A percentile compares a stretch with the other conserved stretches of the same genome.
These are phyloP conservation scores for Phytophthora fragariae DNA, from an alignment of 352 stramenopile species.

Conservation along the genomic window DNA sequence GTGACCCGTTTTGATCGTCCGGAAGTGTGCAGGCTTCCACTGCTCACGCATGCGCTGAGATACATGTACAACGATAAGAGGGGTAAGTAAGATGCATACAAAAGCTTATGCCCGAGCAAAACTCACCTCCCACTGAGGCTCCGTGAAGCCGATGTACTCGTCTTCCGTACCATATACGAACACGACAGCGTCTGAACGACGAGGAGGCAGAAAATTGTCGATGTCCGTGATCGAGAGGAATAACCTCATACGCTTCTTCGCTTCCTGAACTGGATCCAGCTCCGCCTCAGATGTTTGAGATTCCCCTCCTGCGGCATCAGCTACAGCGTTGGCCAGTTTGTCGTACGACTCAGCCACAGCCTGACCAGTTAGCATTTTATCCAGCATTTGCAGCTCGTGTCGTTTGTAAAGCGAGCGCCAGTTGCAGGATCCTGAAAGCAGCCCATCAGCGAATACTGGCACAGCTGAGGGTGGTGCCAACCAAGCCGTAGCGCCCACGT, in stretches of 20 bases:
- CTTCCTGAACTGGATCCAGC: conserved; percentile 65
- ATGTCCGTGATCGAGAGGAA: conserved; percentile 88
- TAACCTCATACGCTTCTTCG: conserved; percentile 79
- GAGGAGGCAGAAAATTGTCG: conserved; percentile 77
- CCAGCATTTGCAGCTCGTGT: conserved; percentile 69
- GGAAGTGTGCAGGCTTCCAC: conserved; percentile 65
- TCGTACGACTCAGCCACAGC: conserved; percentile 38
- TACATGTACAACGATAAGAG: not conserved
- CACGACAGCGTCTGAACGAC: conserved; percentile 70
- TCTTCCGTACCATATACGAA: conserved; percentile 84
- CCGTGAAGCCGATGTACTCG: conserved; percentile 74
- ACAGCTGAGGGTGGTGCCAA: conserved; percentile 74
- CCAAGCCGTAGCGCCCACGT: conserved; percentile 75
- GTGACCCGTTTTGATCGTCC: conserved; percentile 74
- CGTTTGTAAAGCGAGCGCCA: conserved; percentile 77
- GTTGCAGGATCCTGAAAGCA: conserved; percentile 83
- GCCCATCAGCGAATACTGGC: conserved; percentile 75
- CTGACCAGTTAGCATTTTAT: conserved; percentile 69
- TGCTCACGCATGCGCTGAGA: conserved; percentile 59
- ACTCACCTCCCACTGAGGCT: conserved; percentile 65
- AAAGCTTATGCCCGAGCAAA: not conserved
- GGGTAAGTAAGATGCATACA: not conserved
- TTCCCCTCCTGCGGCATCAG: conserved; percentile 1
- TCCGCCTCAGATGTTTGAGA: not conserved
- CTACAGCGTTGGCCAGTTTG: conserved; percentile 10